These are phyloP conservation scores for Dothiorella sarmentorum DNA, from an alignment of 2,329 filamentous ascomycete genomes.

Conservation along the genomic window DNA sequence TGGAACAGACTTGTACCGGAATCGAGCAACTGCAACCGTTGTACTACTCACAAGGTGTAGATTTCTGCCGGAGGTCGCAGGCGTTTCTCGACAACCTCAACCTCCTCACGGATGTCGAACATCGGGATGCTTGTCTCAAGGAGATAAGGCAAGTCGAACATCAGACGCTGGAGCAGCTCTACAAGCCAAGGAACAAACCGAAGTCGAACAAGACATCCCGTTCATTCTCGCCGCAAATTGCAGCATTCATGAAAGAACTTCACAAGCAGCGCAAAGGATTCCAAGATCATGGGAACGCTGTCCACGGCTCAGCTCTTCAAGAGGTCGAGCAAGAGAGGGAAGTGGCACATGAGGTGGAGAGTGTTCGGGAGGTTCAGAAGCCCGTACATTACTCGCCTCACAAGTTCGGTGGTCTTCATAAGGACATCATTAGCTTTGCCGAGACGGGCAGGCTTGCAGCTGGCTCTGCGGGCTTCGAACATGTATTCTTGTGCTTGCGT, in stretches of 20 bases:
- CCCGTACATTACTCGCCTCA: conserved; percentile 41
- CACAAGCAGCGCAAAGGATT: conserved; percentile 33
- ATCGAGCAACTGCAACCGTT: conserved; percentile 60
- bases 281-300: conserved; percentile 44
- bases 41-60: conserved; percentile 57
- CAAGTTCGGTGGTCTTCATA: conserved; percentile 47
- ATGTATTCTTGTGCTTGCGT: not conserved
- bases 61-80: conserved; percentile 58
- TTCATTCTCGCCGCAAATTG: conserved; percentile 19
- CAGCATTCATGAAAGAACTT: conserved; percentile 30
- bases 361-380: conserved; percentile 54
- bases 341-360: conserved; percentile 56
- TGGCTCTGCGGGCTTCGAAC: not conserved
- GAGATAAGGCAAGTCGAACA: conserved; percentile 52
- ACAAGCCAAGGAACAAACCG: conserved; percentile 39
- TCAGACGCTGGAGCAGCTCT: conserved; percentile 57
- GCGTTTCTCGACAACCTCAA: conserved; percentile 44
- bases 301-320: conserved; percentile 52
- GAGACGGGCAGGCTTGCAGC: conserved; percentile 41
- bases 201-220: not conserved
- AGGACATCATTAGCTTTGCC: conserved; percentile 46
- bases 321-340: conserved; percentile 58
- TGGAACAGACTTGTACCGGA: conserved; percentile 59
- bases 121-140: conserved; percentile 43
- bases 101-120: conserved; percentile 35